These are phyloP conservation scores for Beauveria pseudobassiana DNA, from an alignment of 2,329 filamentous ascomycete genomes.

Conservation along the genomic window DNA sequence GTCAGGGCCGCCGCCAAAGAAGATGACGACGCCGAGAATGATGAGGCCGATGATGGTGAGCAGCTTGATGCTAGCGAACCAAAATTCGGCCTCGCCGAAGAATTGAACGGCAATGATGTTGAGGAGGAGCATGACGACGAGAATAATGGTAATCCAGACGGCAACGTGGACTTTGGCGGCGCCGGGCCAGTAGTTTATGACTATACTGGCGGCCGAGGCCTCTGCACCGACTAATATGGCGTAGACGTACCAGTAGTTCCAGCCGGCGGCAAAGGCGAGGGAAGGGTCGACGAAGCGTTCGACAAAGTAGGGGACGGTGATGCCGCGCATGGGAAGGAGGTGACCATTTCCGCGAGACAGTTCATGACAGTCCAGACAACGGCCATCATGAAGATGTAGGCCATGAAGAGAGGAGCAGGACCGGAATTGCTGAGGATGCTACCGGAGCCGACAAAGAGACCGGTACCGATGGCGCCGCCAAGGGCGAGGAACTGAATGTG, in stretches of 20 bases:
- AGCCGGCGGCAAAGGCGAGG: slow-evolving; percentile 48
- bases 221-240: slow-evolving; percentile 51
- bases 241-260: slow-evolving; percentile 58
- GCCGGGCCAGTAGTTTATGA: slow-evolving; percentile 50
- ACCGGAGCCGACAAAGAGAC: slow-evolving; percentile 56
- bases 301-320: slow-evolving; percentile 50
- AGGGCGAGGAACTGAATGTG: slow-evolving; percentile 56
- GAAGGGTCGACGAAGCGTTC: slow-evolving; percentile 48
- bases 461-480: slow-evolving; percentile 54
- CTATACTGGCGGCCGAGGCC: slow-evolving; percentile 48
- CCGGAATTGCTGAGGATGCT: slow-evolving; percentile 47
- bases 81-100: slow-evolving; percentile 56
- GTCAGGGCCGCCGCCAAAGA: slow-evolving; percentile 47
- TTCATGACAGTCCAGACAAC: slow-evolving; percentile 50
- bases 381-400: slow-evolving; percentile 51
- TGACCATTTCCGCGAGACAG: slow-evolving; percentile 46
- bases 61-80: slow-evolving; percentile 54
- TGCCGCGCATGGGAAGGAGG: slow-evolving; percentile 49
- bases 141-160: slow-evolving; percentile 53
- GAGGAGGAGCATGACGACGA: slow-evolving; percentile 44
- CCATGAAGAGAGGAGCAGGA: slow-evolving; percentile 62
- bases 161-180: slow-evolving; percentile 42
- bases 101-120: slow-evolving; percentile 50
- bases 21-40: slow-evolving; percentile 47
- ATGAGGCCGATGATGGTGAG: slow-evolving; percentile 51